These are phyloP conservation scores for Barbarea vulgaris DNA, from an alignment of 345 rosid genomes.

Conservation along the genomic window DNA sequence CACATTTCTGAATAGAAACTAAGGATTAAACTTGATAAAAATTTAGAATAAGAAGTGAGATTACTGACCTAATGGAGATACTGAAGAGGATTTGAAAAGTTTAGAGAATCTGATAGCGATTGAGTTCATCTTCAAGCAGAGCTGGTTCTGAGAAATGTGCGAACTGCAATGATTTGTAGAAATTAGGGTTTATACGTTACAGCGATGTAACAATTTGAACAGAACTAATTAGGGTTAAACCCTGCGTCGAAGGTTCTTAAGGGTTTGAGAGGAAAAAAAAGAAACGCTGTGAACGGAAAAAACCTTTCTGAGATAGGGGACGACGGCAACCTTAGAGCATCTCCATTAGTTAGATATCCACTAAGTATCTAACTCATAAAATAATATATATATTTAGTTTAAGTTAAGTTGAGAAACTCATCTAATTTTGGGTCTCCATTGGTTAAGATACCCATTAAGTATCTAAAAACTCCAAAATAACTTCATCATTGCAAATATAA, in stretches of 20 bases:
- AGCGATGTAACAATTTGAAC: neutral
- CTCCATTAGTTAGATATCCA: too few species aligned
- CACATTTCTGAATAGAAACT: neutral
- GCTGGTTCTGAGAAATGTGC: neutral
- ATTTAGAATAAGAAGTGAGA: neutral
- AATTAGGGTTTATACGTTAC: slow-evolving; percentile 1
- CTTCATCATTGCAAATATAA: too few species aligned
- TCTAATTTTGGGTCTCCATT: too few species aligned
- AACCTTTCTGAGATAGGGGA: slow-evolving; percentile 2
- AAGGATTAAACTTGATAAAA: neutral
- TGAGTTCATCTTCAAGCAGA: slow-evolving; percentile 29
- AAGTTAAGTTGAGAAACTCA: too few species aligned
- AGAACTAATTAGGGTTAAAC: neutral
- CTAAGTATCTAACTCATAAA: too few species aligned
- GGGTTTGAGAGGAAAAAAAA: neutral
- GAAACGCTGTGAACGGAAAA: neutral
- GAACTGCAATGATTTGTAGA: neutral
- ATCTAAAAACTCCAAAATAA: too few species aligned
- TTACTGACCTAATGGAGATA: slow-evolving; percentile 32
- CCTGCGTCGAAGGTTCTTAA: neutral
- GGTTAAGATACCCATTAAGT: too few species aligned
- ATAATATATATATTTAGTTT: too few species aligned
- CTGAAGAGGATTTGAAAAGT: slow-evolving; percentile 21
- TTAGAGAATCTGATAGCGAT: slow-evolving; percentile 32
- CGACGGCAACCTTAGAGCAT: slow-evolving; percentile 17